Conservation (phyloP, 2,329 filamentous ascomycete species). For the Coniochaeta sp. region DNA sequence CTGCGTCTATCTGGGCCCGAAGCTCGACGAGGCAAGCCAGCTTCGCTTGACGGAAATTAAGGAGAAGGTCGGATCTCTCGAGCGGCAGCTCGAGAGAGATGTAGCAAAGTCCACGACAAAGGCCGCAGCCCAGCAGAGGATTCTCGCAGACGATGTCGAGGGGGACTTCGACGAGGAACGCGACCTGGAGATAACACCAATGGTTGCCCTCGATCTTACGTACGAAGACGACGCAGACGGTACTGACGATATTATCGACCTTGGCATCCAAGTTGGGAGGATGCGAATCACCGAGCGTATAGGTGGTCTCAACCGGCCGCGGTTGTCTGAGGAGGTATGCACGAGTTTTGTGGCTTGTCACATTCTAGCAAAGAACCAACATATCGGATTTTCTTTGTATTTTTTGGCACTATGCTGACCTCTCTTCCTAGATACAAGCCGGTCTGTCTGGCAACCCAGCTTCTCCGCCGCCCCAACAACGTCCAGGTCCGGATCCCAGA, state of each 20-base stretch:
- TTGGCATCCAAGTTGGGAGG: conserved; percentile 65
- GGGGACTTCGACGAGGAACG: conserved; percentile 53
- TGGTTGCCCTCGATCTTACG: conserved; percentile 58
- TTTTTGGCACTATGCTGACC: neutral
- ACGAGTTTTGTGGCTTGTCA: neutral
- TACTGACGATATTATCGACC: conserved; percentile 58
- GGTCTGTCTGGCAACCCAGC: conserved; percentile 18
- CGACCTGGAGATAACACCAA: conserved; percentile 53
- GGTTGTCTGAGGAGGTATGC: conserved; percentile 62
- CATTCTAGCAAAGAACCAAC: neutral
- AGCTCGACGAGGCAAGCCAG: conserved; percentile 63
- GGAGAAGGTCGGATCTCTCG: conserved; percentile 67
- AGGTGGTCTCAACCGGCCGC: conserved; percentile 64
- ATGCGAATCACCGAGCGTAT: conserved; percentile 69
- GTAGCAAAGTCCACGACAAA: conserved; percentile 41
- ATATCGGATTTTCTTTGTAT: neutral
- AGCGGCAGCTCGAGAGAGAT: conserved; percentile 62
- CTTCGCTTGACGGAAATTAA: conserved; percentile 69
- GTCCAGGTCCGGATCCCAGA: neutral
- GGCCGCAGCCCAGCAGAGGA: conserved; percentile 25
- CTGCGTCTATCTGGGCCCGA: conserved; percentile 58
- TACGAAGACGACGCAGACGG: conserved; percentile 57
- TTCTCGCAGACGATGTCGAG: conserved; percentile 43
- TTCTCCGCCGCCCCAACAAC: conserved; percentile 7
- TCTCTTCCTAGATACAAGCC: conserved; percentile 23